Evolutionary conservation across 2,329 filamentous ascomycete species (phyloP).

Genomic region (Aureobasidium sp.): DNA sequence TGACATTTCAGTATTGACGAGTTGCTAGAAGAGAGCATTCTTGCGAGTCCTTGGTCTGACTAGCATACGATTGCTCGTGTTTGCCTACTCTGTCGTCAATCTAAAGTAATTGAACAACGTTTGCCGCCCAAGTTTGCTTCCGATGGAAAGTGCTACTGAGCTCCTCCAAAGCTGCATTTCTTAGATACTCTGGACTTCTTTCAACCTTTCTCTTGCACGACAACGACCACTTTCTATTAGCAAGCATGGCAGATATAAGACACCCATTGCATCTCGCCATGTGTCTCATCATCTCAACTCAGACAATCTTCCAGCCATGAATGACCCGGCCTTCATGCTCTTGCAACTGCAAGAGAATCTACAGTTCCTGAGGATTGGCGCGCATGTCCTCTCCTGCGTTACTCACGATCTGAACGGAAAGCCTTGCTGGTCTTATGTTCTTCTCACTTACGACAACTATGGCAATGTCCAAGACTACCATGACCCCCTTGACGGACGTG

Average conservation of each 20-base stretch:
- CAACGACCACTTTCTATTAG: neutral
- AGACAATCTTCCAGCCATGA: neutral
- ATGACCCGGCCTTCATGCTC: neutral
- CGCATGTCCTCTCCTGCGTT: neutral
- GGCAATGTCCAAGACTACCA: neutral
- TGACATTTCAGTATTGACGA: neutral
- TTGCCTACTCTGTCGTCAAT: no score
- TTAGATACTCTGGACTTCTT: neutral
- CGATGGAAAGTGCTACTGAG: neutral
- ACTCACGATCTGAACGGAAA: neutral
- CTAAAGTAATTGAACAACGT: no score
- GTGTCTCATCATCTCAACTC: neutral
- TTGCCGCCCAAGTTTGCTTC: neutral
- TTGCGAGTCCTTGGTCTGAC: neutral
- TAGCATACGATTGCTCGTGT: neutral
- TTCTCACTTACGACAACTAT: neutral
- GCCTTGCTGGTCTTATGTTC: neutral
- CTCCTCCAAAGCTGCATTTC: neutral
- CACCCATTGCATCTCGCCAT: neutral
- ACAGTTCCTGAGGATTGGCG: neutral
- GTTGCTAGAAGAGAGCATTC: neutral
- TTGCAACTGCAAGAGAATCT: neutral
- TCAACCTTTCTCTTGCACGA: neutral
- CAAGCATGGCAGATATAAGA: neutral
- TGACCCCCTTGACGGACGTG: neutral